Percentiles rank a stretch among this genome's conserved stretches.
These are phyloP conservation scores for Lepidium campestre DNA, from an alignment of 441 rosid genomes.

Conservation along the genomic window DNA sequence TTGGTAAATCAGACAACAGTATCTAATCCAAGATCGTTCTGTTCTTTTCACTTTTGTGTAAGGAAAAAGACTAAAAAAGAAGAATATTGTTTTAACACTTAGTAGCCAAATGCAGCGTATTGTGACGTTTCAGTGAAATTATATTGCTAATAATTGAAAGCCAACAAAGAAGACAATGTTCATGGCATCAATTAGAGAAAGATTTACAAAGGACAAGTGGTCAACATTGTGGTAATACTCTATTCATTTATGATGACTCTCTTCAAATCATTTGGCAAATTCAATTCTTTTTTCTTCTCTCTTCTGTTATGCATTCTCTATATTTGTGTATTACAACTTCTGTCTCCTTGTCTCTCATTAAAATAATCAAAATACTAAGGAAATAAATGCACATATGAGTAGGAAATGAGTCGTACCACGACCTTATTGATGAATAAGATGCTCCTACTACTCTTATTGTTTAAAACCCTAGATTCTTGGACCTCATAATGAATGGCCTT, in stretches of 20 bases:
- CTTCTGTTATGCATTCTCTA: constrained; percentile 17
- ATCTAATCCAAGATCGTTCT: constrained; percentile 17
- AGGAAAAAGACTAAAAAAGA: background rate
- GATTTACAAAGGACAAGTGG: constrained; percentile 29
- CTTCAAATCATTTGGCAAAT: constrained; percentile 8
- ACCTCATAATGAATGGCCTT: background rate
- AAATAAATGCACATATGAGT: constrained; percentile 16
- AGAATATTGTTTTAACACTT: background rate
- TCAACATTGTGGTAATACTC: constrained; percentile 17
- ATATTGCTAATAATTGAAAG: constrained; percentile 21
- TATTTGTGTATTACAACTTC: constrained; percentile 2
- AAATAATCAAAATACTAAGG: background rate
- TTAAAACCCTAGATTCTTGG: constrained; percentile 27
- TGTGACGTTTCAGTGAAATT: constrained; percentile 14
- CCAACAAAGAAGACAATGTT: constrained; percentile 12
- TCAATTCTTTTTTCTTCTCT: background rate
- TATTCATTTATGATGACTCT: constrained; percentile 9
- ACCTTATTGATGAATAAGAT: constrained; percentile 18
- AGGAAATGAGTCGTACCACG: constrained; percentile 24
- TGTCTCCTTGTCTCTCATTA: constrained; percentile 23
- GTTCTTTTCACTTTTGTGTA: background rate
- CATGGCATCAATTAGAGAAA: constrained; percentile 18
- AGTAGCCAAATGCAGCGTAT: constrained; percentile 28
- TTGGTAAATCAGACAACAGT: constrained; percentile 18
- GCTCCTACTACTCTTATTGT: constrained; percentile 16